Evolutionary conservation across 441 rosid genomes (phyloP).

Genomic region (Hypseocharis bilobata): DNA sequence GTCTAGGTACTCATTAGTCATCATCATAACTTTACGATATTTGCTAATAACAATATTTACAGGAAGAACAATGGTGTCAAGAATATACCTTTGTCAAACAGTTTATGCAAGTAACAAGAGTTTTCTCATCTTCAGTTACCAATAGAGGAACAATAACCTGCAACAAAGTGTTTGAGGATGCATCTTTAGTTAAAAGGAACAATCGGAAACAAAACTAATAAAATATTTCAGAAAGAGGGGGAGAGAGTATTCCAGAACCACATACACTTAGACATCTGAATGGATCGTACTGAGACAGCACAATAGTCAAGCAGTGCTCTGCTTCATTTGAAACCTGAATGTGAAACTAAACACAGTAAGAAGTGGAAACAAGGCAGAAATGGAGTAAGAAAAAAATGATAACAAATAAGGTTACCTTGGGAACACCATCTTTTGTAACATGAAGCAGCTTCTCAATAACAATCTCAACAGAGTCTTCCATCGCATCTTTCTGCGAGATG

Average conservation of each 20-base stretch:
- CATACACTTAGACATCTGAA: slow-evolving; percentile 91
- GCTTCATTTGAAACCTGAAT: slow-evolving; percentile 72
- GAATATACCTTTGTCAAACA: slow-evolving; percentile 76
- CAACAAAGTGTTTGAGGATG: slow-evolving; percentile 17
- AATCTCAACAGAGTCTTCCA: slow-evolving; percentile 85
- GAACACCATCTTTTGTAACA: slow-evolving; percentile 50
- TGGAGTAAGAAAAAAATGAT: slow-evolving; percentile 4
- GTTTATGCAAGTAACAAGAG: slow-evolving; percentile 81
- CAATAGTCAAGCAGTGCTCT: slow-evolving; percentile 70
- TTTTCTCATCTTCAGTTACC: slow-evolving; percentile 89
- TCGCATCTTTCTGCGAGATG: slow-evolving; percentile 52
- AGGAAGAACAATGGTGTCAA: neutral
- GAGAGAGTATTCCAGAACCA: slow-evolving; percentile 17
- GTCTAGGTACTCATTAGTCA: neutral
- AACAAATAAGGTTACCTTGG: slow-evolving; percentile 45
- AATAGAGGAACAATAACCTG: slow-evolving; percentile 83
- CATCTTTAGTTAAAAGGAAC: slow-evolving; percentile 13
- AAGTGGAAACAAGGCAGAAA: slow-evolving; percentile 17
- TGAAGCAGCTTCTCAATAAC: slow-evolving; percentile 83
- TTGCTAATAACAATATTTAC: too few relatives aligned
- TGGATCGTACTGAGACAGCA: slow-evolving; percentile 76
- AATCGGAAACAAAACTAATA: neutral
- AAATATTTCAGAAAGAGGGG: too few relatives aligned
- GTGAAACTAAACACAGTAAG: slow-evolving; percentile 14
- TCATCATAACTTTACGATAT: neutral